Conservation (phyloP, 192 early-diverging fungal genomes). For the Bifiguratus adelaidae region DNA sequence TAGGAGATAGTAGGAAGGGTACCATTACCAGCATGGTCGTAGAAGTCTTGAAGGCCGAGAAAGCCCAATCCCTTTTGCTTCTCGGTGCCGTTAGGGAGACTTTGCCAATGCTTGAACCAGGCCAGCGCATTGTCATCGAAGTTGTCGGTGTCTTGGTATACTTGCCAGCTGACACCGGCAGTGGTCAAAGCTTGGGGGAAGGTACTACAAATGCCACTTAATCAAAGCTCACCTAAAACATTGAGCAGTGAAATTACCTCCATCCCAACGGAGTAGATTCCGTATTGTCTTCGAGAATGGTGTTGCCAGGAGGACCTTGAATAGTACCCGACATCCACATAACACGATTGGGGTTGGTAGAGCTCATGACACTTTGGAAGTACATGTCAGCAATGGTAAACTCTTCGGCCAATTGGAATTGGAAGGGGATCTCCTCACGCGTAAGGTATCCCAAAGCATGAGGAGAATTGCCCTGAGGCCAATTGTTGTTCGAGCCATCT, state of each 20-base stretch:
- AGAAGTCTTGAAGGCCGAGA: slow-evolving; percentile 12
- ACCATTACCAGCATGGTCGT: slow-evolving; percentile 10
- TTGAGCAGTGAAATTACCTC: neutral
- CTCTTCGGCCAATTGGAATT: slow-evolving; percentile 5
- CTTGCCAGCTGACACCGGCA: slow-evolving; percentile 11
- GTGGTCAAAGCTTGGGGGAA: slow-evolving; percentile 10
- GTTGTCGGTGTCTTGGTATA: slow-evolving; percentile 12
- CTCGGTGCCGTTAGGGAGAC: slow-evolving; percentile 7
- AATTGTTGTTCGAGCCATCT: slow-evolving; percentile 8
- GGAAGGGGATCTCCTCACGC: slow-evolving; percentile 9
- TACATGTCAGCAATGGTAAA: slow-evolving; percentile 14
- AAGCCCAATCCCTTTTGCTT: slow-evolving; percentile 12
- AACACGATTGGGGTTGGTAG: slow-evolving; percentile 11
- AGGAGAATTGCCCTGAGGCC: slow-evolving; percentile 8
- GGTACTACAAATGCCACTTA: neutral
- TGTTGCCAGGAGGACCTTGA: slow-evolving; percentile 1
- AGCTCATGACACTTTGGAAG: slow-evolving; percentile 3
- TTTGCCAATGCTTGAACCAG: slow-evolving; percentile 15
- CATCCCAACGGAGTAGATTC: slow-evolving; percentile 3
- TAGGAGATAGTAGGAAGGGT: slow-evolving; percentile 11
- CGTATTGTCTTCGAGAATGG: slow-evolving; percentile 11
- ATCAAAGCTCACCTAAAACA: neutral
- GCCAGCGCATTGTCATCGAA: slow-evolving; percentile 18
- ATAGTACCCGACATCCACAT: slow-evolving; percentile 12
- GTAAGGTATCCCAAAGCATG: slow-evolving; percentile 9